Conservation (phyloP, 495 filamentous ascomycete species). For the Pyrenopolyporus hunteri region DNA sequence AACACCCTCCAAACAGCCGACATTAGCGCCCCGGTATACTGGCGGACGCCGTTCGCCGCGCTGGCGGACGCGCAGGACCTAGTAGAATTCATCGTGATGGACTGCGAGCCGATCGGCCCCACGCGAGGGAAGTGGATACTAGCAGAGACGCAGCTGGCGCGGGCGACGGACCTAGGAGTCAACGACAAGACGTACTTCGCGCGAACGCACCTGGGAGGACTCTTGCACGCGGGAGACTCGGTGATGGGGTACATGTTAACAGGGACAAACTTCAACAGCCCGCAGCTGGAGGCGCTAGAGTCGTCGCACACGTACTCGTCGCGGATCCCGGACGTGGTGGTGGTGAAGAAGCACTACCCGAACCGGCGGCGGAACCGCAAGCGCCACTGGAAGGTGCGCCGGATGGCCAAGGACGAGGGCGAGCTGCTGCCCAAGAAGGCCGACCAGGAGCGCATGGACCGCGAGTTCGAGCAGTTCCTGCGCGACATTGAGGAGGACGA, state of each 20-base stretch:
- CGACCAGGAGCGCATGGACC: slow-evolving; percentile 82
- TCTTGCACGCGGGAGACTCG: slow-evolving; percentile 88
- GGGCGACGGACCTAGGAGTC: slow-evolving; percentile 84
- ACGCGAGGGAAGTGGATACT: slow-evolving; percentile 80
- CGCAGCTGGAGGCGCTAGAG: slow-evolving; percentile 79
- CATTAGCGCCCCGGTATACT: slow-evolving; percentile 78
- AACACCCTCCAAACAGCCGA: slow-evolving; percentile 90
- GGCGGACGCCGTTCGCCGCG: slow-evolving; percentile 81
- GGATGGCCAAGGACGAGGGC: slow-evolving; percentile 87
- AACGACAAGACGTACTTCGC: slow-evolving; percentile 87
- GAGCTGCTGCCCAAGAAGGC: slow-evolving; percentile 78
- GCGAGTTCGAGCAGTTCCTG: slow-evolving; percentile 96
- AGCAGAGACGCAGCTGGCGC: slow-evolving; percentile 84
- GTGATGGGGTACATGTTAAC: slow-evolving; percentile 89
- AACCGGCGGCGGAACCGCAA: slow-evolving; percentile 80
- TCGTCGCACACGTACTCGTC: slow-evolving; percentile 68
- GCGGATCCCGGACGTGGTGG: slow-evolving; percentile 85
- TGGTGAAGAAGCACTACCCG: slow-evolving; percentile 95
- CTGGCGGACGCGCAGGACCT: slow-evolving; percentile 86
- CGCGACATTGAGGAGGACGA: slow-evolving; percentile 94
- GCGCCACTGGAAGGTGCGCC: slow-evolving; percentile 90
- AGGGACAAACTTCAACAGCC: slow-evolving; percentile 90
- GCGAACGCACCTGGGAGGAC: slow-evolving; percentile 84
- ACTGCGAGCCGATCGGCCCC: slow-evolving; percentile 80
- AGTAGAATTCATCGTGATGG: slow-evolving; percentile 91